Base-by-base conservation (phyloP, 768 basidiomycete species). In the Lactarius vividus region DNA sequence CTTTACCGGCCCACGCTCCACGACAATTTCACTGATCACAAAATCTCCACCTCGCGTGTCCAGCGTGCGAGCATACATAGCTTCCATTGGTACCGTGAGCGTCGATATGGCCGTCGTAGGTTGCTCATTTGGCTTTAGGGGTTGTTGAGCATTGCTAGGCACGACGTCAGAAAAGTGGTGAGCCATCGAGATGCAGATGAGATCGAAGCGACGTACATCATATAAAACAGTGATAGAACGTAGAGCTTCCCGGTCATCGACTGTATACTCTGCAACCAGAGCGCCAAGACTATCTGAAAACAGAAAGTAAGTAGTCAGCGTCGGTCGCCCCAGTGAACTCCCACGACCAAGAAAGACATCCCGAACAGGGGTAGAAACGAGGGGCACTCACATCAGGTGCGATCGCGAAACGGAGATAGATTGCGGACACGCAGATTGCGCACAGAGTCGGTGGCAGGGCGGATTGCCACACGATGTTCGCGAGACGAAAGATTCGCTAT, bases 221-320 rank as follows among this genome's bases (percentile, higher is more conserved):
- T 42, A 31, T 62, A 62, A 42, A 57, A 53, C 37, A 66, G 39
- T 4, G 65, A 66, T 20, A 66, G 46, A 23, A 66, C 60, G 18
- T 66, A 66, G 55, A 66, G 65, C 65, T 66, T 66, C 31, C 65
- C 65, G 0, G 35, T 9, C 61, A 44, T 26, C 16, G 33, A 60
- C 11, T 61, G 55, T n/a, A 62, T 2, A 9, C 23, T 11, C 18
- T 56, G 0, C 29, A 5, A 62, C 65, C 65, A 66, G 18, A 62
- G 2, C 35, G 26, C 10, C 10, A 15, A 4, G 2, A 11, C 57
- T 52, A 31, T 57, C 65, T 66, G 31, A 29, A n/a, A 6, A 16
- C 8, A 35, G 20, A 26, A 56, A 23, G 28, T 1, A 15, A 33
- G 33, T 57, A 3, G 28, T 62, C 39, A 44, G 37, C 33, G 13